Base-by-base conservation (phyloP, 164 flowering plant species). In the Kalanchoe fedtschenkoi region DNA sequence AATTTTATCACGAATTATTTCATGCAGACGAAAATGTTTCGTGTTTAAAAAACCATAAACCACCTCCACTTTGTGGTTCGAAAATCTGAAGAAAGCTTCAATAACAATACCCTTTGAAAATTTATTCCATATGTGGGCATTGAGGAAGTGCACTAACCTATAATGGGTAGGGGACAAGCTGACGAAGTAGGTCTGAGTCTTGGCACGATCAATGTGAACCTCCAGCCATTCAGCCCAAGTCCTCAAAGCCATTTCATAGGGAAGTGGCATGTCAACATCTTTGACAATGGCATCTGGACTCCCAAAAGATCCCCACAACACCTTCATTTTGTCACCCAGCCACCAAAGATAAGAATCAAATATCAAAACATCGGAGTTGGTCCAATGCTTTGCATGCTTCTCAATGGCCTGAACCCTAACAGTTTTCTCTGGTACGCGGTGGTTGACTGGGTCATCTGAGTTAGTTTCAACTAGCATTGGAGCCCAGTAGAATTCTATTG, bases 391-490 rank as follows among this genome's bases (percentile, higher is more conserved):
- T 0, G 82, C 89, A 39, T 86, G 92, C 66, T 79, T 86, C 35
- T 78, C 81, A 6, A 91, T 86, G 10, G 83, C 72, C 9, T 77
- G 68, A 10, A 74, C 72, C 63, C 89, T 72, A 1, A 87, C 76
- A 13, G 78, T 75, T 38, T 95, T 62, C 1, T 83, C 83, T 0
- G 76, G 74, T 13, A 82, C 19, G 14, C 82, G 66, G 65, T 86
- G 93, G 58, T 44, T 72, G 42, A 73, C 65, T 21, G 89, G 83
- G 58, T 88, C 78, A 47, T 91, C 97, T 0, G 88, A 85, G 68
- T 91, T 91, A 3, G 97, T 86, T 61, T 90, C 96, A 42, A 90
- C 89, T 61, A 88, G 72, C 65, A 88, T 63, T 19, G 97, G 97
- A 0, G 89, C 83, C 97, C 97, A 90, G 46, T 90, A 88, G 69